These are phyloP conservation scores for Nicotiana tomentosiformis DNA, from an alignment of 257 asterid species.

Conservation along the genomic window DNA sequence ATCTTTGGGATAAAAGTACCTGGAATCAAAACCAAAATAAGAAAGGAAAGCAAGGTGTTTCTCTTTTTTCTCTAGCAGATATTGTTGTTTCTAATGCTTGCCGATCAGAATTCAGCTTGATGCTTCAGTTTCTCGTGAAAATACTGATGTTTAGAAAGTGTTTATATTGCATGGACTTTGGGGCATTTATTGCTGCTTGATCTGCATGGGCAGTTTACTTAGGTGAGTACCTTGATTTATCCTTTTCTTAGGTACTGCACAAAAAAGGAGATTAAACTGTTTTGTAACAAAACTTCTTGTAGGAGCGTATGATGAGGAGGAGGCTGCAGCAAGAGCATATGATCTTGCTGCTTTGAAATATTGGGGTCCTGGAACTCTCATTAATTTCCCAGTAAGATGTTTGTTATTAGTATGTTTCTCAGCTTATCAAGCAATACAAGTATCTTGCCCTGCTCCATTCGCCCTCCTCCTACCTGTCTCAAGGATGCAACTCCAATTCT, in stretches of 20 bases:
- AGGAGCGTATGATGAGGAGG: conserved; percentile 99
- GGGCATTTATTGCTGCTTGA: conserved; percentile 24
- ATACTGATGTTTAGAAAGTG: conserved; percentile 26
- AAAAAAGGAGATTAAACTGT: not conserved
- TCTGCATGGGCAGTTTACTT: conserved; percentile 67
- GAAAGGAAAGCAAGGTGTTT: conserved; percentile 95
- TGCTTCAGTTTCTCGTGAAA: conserved; percentile 21
- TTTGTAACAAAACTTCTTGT: conserved; percentile 16
- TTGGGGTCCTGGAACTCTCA: conserved; percentile 99
- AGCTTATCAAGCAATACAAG: not conserved
- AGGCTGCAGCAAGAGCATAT: conserved; percentile 98
- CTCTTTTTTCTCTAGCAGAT: conserved; percentile 4
- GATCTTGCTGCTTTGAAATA: conserved; percentile 98
- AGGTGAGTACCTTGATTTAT: conserved; percentile 55
- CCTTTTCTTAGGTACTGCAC: conserved; percentile 10
- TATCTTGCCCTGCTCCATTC: not conserved
- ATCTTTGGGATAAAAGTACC: conserved; percentile 98
- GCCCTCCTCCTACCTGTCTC: not conserved
- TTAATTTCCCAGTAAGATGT: conserved; percentile 83
- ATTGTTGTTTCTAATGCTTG: not conserved
- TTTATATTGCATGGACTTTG: conserved; percentile 29
- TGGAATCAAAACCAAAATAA: conserved; percentile 98
- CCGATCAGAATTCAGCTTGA: conserved; percentile 9
- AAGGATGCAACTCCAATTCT: not conserved
- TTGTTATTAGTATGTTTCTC: not conserved